Percentiles rank a stretch among this genome's conserved stretches.
These are phyloP conservation scores for Penicillium sclerotigenum DNA, from an alignment of 2,329 filamentous ascomycete genomes.

Conservation along the genomic window DNA sequence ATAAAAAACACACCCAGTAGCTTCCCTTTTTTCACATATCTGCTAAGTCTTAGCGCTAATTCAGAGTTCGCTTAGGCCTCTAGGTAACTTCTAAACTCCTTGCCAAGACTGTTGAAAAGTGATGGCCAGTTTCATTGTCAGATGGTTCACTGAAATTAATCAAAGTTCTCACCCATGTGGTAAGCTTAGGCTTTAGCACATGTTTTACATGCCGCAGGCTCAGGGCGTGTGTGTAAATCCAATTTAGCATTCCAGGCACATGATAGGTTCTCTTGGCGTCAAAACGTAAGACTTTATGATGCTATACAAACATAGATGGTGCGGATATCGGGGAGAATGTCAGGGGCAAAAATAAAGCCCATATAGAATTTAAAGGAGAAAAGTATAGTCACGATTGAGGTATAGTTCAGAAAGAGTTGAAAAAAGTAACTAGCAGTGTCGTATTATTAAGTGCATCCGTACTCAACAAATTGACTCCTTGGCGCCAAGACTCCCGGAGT, in stretches of 20 bases:
- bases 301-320: conserved; percentile 12
- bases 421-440: not conserved
- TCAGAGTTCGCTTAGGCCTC: not conserved
- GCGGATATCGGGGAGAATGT: conserved; percentile 16
- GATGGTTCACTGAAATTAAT: not conserved
- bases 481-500: conserved; percentile 6
- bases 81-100: too few relatives aligned
- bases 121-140: not conserved
- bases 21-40: not conserved
- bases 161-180: not conserved
- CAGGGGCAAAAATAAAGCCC: conserved; percentile 44
- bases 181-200: not conserved
- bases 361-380: conserved; percentile 20
- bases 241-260: not conserved
- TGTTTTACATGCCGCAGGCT: not conserved
- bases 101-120: not conserved
- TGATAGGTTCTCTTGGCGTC: not conserved
- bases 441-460: not conserved
- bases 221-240: not conserved
- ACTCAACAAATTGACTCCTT: not conserved
- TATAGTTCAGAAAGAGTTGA: not conserved
- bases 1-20: not conserved
- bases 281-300: not conserved
- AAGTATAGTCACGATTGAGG: not conserved
- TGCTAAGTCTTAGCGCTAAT: conserved; percentile 3